Evolutionary conservation across 441 rosid genomes (phyloP).

Genomic region (Codiaeum variegatum): DNA sequence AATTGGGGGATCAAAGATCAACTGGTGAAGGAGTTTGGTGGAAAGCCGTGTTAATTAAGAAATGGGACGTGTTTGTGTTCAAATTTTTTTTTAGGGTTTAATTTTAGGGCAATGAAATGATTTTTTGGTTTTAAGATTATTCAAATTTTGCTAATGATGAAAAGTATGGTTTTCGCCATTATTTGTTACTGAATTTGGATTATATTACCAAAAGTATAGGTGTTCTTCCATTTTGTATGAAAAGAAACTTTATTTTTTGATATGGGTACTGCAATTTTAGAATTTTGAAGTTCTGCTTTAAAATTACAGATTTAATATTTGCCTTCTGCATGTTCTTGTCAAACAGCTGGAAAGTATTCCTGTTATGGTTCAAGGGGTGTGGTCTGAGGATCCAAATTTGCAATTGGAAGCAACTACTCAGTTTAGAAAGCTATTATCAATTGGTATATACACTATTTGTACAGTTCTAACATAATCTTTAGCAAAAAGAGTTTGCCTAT

Average conservation of each 20-base stretch:
- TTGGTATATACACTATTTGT: constrained; percentile 37
- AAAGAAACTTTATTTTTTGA: too few species aligned
- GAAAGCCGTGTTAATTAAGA: neutral
- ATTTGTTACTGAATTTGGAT: neutral
- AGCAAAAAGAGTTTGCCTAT: neutral
- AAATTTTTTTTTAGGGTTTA: neutral
- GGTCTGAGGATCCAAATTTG: constrained; percentile 47
- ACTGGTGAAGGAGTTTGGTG: neutral
- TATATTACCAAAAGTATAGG: neutral
- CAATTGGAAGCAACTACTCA: constrained; percentile 76
- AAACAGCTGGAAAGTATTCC: constrained; percentile 68
- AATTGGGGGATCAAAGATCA: neutral
- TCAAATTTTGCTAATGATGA: neutral
- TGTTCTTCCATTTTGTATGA: neutral
- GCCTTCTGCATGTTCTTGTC: constrained; percentile 16
- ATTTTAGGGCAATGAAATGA: neutral
- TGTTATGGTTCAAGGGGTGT: constrained; percentile 65
- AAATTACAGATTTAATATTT: constrained; percentile 1
- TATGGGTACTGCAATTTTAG: neutral
- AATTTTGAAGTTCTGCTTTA: neutral
- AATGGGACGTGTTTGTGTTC: neutral
- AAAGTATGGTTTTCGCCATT: neutral
- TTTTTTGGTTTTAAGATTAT: neutral
- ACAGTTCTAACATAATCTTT: neutral
- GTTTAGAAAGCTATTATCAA: constrained; percentile 71